These are phyloP conservation scores for Coleophoma cylindrospora DNA, from an alignment of 2,329 filamentous ascomycete species.

Conservation along the genomic window DNA sequence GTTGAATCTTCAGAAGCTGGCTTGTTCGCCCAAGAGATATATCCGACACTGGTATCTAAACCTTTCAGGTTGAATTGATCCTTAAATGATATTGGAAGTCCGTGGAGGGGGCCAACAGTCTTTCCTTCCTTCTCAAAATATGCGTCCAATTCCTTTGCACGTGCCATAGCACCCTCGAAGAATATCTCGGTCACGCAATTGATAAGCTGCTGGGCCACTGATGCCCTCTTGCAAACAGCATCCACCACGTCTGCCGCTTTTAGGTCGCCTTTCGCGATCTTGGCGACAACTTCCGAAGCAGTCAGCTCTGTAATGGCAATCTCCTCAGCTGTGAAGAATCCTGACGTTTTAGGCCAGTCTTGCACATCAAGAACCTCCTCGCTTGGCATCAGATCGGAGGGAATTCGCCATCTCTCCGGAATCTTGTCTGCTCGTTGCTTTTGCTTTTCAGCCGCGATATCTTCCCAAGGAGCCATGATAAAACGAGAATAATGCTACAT, in stretches of 20 bases:
- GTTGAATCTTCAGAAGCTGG: conserved; percentile 61
- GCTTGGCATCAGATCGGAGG: not conserved
- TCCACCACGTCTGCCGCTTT: conserved; percentile 20
- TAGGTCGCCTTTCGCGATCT: conserved; percentile 18
- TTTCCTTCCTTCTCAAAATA: conserved; percentile 30
- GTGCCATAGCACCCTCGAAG: conserved; percentile 37
- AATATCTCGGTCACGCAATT: conserved; percentile 38
- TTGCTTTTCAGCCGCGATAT: not conserved
- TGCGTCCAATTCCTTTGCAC: conserved; percentile 38
- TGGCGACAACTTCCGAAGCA: conserved; percentile 4
- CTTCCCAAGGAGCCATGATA: not conserved
- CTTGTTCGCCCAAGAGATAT: conserved; percentile 64
- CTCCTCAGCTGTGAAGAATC: conserved; percentile 7
- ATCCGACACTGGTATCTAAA: conserved; percentile 77
- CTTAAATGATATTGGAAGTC: conserved; percentile 47
- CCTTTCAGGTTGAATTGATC: conserved; percentile 68
- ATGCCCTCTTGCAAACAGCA: conserved; percentile 39
- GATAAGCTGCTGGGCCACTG: conserved; percentile 37
- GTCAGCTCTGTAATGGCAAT: conserved; percentile 8
- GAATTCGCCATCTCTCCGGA: not conserved
- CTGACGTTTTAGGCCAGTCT: not conserved
- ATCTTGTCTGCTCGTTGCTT: conserved; percentile 1
- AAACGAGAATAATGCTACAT: not conserved
- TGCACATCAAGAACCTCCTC: not conserved
- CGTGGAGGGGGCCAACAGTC: conserved; percentile 53